Conservation (phyloP, 2,329 filamentous ascomycete species). For the Trichophaea hybrida region DNA sequence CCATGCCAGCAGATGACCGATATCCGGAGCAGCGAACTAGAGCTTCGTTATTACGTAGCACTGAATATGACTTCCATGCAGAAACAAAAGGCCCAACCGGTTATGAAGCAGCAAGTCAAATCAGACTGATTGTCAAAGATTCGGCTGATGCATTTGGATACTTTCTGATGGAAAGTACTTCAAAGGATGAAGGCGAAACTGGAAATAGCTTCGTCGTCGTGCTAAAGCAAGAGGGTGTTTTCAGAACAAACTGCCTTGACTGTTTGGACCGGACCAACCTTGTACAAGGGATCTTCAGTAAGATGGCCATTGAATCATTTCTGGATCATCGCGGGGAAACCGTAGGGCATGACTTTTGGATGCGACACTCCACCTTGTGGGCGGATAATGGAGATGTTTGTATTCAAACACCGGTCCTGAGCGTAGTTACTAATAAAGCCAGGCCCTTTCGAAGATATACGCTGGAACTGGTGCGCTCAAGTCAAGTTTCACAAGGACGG, state of each 20-base stretch:
- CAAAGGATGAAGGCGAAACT: constrained; percentile 33
- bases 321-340: constrained; percentile 55
- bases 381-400: constrained; percentile 79
- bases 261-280: constrained; percentile 92
- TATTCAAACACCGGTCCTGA: neutral
- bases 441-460: constrained; percentile 74
- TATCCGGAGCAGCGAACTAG: constrained; percentile 41
- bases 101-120: constrained; percentile 80
- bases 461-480: constrained; percentile 92
- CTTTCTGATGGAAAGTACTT: constrained; percentile 63
- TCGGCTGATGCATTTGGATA: constrained; percentile 87
- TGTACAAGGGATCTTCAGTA: constrained; percentile 88
- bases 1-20: constrained; percentile 48
- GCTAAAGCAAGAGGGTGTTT: constrained; percentile 86
- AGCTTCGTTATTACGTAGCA: constrained; percentile 61
- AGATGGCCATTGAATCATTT: constrained; percentile 81
- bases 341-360: constrained; percentile 71
- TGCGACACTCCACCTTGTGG: constrained; percentile 84
- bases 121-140: constrained; percentile 60
- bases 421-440: neutral
- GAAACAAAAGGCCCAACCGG: constrained; percentile 76
- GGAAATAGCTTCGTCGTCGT: constrained; percentile 37
- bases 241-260: constrained; percentile 90
- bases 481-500: constrained; percentile 82
- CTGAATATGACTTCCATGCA: constrained; percentile 92